A percentile compares a stretch with the other conserved stretches of the same genome.
These are phyloP conservation scores for Pythium scleroteichum DNA, from an alignment of 352 stramenopile species.

Conservation along the genomic window DNA sequence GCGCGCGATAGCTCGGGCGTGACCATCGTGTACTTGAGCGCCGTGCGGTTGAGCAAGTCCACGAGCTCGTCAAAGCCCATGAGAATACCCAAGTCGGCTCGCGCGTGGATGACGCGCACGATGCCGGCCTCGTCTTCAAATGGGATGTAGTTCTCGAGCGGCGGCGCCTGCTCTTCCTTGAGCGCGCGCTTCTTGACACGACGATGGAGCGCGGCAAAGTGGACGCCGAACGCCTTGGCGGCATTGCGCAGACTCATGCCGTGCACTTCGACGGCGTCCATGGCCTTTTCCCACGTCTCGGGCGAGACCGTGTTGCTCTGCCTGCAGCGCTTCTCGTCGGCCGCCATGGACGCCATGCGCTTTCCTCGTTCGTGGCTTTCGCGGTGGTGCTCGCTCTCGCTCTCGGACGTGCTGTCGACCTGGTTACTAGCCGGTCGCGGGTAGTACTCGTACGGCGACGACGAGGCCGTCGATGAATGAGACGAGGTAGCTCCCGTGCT, in stretches of 20 bases:
- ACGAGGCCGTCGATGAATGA: conserved; percentile 8
- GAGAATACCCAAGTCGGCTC: conserved; percentile 60
- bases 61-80: conserved; percentile 66
- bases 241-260: conserved; percentile 67
- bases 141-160: conserved; percentile 58
- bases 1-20: conserved; percentile 36
- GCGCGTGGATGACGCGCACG: conserved; percentile 67
- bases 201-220: conserved; percentile 65
- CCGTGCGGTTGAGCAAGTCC: conserved; percentile 56
- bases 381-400: conserved; percentile 32
- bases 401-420: conserved; percentile 34
- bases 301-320: conserved; percentile 59
- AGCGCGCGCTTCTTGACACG: conserved; percentile 62
- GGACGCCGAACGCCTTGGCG: conserved; percentile 55
- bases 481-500: conserved; percentile 4
- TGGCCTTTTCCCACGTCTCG: conserved; percentile 62
- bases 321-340: conserved; percentile 39
- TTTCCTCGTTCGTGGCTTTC: conserved; percentile 12
- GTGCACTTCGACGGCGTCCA: conserved; percentile 64
- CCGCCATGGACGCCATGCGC: conserved; percentile 10
- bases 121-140: conserved; percentile 69
- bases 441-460: conserved; percentile 16
- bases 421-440: conserved; percentile 24
- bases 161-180: conserved; percentile 42
- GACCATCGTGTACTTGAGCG: conserved; percentile 58